A percentile compares a stretch with the other conserved stretches of the same genome.
Conservation (phyloP, 2,329 filamentous ascomycete species). For the Zarea fungicola region DNA sequence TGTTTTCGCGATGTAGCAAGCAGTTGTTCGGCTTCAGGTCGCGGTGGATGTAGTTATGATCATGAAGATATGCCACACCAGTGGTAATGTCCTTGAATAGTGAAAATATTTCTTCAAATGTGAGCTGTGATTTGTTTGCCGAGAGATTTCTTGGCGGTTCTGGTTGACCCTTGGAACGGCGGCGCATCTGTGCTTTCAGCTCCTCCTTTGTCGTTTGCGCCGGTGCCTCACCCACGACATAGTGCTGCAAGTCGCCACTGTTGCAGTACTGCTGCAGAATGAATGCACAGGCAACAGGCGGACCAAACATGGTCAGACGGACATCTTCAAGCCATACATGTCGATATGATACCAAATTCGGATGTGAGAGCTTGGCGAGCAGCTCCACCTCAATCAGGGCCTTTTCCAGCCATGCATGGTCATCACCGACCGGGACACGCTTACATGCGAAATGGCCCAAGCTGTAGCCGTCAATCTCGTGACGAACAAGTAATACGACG, state of each 20-base stretch:
- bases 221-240: slow-evolving; percentile 66
- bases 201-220: slow-evolving; percentile 70
- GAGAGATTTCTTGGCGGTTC: slow-evolving; percentile 54
- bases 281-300: slow-evolving; percentile 89
- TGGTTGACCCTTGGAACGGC: slow-evolving; percentile 71
- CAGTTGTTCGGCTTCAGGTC: slow-evolving; percentile 97
- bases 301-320: slow-evolving; percentile 77
- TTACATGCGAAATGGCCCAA: slow-evolving; percentile 95
- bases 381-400: slow-evolving; percentile 89
- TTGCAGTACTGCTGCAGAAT: slow-evolving; percentile 99
- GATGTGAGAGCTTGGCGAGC: slow-evolving; percentile 84
- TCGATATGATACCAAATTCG: slow-evolving; percentile 92
- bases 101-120: slow-evolving; percentile 91
- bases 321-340: slow-evolving; percentile 96
- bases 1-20: slow-evolving; percentile 71
- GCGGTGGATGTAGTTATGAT: slow-evolving; percentile 88
- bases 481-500: slow-evolving; percentile 88
- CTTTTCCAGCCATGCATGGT: slow-evolving; percentile 93
- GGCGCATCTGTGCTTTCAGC: slow-evolving; percentile 79
- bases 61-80: slow-evolving; percentile 83
- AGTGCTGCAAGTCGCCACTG: slow-evolving; percentile 80
- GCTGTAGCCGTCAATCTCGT: slow-evolving; percentile 82
- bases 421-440: slow-evolving; percentile 88
- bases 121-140: slow-evolving; percentile 38
- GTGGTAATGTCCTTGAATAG: slow-evolving; percentile 95